phyloP scores from a whole-genome alignment of 2,329 filamentous ascomycete species.

The Aspergillus fischeri region DNA sequence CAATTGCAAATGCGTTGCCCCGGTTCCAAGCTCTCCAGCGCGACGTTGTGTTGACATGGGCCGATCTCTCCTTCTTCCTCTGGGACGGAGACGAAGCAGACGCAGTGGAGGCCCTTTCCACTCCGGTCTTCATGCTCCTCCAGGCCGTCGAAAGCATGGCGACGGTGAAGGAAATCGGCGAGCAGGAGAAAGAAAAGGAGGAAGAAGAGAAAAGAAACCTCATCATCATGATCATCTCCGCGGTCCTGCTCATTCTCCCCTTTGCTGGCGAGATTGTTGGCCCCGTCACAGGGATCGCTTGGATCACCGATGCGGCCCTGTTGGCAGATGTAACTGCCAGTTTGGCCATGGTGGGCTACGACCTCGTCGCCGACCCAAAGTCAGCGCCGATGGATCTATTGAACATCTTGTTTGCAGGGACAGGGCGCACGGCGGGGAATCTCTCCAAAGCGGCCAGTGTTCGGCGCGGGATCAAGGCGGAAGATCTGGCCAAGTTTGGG shows the following conservation, averaged over 20 bases:
- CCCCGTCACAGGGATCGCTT: constrained; percentile 1
- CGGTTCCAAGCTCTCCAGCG: neutral
- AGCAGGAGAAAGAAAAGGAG: constrained; percentile 6
- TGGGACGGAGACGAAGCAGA: constrained; percentile 4
- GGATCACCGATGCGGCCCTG: constrained; percentile 3
- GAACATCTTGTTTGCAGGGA: constrained; percentile 1
- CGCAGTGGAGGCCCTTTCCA: constrained; percentile 1
- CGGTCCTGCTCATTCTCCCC: constrained; percentile 8
- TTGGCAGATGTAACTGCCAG: constrained; percentile 6
- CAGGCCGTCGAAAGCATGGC: constrained; percentile 7
- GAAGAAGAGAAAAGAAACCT: constrained; percentile 6
- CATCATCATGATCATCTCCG: constrained; percentile 11
- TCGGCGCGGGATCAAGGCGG: constrained; percentile 1
- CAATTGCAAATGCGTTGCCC: neutral
- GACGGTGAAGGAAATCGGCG: constrained; percentile 8
- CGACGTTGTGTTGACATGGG: neutral
- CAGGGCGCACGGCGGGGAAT: neutral
- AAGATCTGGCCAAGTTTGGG: constrained; percentile 1
- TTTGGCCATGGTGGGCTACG: constrained; percentile 6
- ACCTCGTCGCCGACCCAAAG: constrained; percentile 8
- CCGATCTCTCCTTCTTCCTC: neutral
- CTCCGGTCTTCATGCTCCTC: constrained; percentile 6
- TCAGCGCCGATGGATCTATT: constrained; percentile 2
- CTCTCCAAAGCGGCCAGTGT: neutral
- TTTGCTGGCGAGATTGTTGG: constrained; percentile 7